phyloP scores from a whole-genome alignment of 768 basidiomycete genomes.

The Podaxis carcinomalis region DNA sequence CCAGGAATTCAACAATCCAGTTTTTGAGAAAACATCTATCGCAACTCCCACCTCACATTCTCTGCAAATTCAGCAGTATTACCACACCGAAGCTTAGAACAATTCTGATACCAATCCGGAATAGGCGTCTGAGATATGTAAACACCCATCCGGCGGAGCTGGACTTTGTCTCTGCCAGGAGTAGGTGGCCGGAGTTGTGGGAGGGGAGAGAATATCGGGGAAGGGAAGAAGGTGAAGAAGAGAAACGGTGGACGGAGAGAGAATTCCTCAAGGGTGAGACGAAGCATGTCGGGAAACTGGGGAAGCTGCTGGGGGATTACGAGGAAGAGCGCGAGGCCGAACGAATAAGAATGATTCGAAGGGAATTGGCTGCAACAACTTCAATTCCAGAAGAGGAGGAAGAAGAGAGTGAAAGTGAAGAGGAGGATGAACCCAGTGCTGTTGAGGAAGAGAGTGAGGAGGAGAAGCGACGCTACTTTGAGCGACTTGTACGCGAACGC shows the following conservation, averaged over 20 bases:
- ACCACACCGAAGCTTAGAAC: slow-evolving; percentile 67
- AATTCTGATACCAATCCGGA: slow-evolving; percentile 58
- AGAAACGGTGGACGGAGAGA: slow-evolving; percentile 62
- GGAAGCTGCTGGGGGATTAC: slow-evolving; percentile 59
- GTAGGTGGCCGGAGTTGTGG: slow-evolving; percentile 68
- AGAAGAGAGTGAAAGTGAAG: slow-evolving; percentile 46
- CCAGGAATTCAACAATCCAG: slow-evolving; percentile 48
- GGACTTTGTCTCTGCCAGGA: slow-evolving; percentile 45
- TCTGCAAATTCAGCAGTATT: slow-evolving; percentile 37
- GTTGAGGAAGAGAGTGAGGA: slow-evolving; percentile 41
- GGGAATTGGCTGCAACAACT: slow-evolving; percentile 31
- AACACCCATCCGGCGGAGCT: slow-evolving; percentile 53
- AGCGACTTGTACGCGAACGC: slow-evolving; percentile 57
- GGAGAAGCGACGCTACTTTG: slow-evolving; percentile 48
- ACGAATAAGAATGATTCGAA: slow-evolving; percentile 43
- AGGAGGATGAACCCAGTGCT: slow-evolving; percentile 7
- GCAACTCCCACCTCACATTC: slow-evolving; percentile 65
- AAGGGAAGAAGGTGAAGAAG: slow-evolving; percentile 54
- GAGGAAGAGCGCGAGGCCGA: slow-evolving; percentile 78
- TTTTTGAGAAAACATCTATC: slow-evolving; percentile 60
- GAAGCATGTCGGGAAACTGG: slow-evolving; percentile 69
- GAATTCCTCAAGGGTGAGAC: slow-evolving; percentile 54
- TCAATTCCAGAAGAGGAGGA: slow-evolving; percentile 71
- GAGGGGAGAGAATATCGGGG: slow-evolving; percentile 47
- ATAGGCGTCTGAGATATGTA: slow-evolving; percentile 64